Evolutionary conservation across 176 grass and related monocot genomes (phyloP).

Genomic region (Hsuehochloa calcarea): DNA sequence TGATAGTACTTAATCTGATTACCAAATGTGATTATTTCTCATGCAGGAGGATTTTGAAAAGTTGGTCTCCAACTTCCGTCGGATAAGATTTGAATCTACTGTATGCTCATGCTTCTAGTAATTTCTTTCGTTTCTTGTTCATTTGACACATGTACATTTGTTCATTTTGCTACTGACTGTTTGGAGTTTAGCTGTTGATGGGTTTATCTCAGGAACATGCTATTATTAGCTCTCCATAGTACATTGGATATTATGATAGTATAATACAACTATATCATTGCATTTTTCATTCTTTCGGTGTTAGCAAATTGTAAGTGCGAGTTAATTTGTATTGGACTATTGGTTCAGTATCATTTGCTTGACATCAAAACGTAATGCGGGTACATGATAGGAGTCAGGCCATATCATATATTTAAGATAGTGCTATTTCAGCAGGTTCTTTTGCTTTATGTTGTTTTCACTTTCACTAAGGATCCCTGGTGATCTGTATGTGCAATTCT

Average conservation of each 20-base stretch:
- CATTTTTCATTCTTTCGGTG: not conserved
- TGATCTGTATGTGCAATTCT: constrained; percentile 13
- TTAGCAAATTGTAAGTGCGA: not conserved
- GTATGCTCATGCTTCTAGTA: constrained; percentile 44
- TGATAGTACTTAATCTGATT: not conserved
- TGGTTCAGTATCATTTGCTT: not conserved
- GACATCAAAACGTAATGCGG: not conserved
- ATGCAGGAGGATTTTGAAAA: constrained; percentile 75
- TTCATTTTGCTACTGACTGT: not conserved
- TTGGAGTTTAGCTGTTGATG: not conserved
- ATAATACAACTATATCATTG: not conserved
- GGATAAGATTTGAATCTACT: constrained; percentile 90
- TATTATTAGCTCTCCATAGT: not conserved
- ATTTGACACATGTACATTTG: constrained; percentile 13
- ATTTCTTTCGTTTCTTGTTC: not conserved
- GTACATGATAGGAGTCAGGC: not conserved
- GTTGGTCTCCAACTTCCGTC: constrained; percentile 61
- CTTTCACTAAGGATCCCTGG: not conserved
- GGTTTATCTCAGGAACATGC: not conserved
- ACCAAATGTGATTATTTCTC: constrained; percentile 36
- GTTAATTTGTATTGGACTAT: not conserved
- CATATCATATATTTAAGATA: not conserved
- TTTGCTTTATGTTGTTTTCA: constrained; percentile 5
- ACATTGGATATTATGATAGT: not conserved
- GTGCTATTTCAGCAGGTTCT: not conserved